Evolutionary conservation across 2,329 filamentous ascomycete species (phyloP).

Genomic region (Lachnellula willkommii): DNA sequence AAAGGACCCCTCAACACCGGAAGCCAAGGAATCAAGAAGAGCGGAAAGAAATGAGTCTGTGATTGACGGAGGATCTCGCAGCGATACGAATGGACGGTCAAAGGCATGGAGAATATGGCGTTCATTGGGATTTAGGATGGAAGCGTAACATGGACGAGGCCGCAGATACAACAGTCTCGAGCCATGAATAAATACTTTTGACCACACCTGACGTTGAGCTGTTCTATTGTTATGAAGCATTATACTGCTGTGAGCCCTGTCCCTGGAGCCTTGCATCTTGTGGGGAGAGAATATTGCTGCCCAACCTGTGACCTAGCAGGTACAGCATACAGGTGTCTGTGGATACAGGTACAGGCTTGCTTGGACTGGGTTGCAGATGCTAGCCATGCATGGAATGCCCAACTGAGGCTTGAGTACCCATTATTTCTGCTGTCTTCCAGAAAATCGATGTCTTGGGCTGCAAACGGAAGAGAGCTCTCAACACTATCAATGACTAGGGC

Average conservation of each 20-base stretch:
- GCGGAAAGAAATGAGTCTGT: conserved; percentile 74
- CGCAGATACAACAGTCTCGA: background rate
- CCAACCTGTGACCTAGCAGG: no score
- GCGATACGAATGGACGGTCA: background rate
- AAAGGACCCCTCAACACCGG: conserved; percentile 87
- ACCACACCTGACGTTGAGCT: background rate
- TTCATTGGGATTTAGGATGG: conserved; percentile 6
- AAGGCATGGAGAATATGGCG: conserved; percentile 7
- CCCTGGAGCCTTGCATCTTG: background rate
- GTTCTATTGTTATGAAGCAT: background rate
- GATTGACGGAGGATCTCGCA: background rate
- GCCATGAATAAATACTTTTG: background rate
- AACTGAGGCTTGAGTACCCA: no score
- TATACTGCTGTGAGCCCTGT: background rate
- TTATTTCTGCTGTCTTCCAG: no score
- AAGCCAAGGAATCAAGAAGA: conserved; percentile 92
- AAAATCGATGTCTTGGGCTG: no score
- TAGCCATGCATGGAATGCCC: no score
- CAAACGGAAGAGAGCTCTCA: no score
- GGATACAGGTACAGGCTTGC: no score
- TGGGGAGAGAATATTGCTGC: no score
- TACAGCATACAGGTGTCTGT: no score
- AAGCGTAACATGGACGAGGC: background rate
- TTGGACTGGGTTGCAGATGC: no score
- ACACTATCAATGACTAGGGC: no score